Conservation (phyloP, 805 yeast genomes). For the Candida fluviatilis region DNA sequence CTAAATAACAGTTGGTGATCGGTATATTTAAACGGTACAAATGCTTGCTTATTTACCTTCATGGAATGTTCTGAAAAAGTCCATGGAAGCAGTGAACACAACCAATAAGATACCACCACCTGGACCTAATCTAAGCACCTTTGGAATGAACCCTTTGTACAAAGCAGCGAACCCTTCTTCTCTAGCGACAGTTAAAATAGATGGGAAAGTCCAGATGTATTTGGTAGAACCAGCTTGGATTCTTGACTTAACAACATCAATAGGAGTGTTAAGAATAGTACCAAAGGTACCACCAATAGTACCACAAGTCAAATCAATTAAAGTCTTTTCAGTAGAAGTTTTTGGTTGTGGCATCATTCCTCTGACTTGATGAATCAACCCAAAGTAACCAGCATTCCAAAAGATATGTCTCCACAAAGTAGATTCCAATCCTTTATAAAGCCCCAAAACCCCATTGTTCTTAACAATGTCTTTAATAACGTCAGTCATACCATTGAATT, state of each 20-base stretch:
- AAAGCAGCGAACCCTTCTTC: constrained; percentile 93
- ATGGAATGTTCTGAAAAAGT: constrained; percentile 71
- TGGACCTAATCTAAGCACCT: constrained; percentile 95
- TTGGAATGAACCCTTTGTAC: constrained; percentile 95
- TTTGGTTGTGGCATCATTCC: constrained; percentile 73
- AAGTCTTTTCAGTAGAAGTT: constrained; percentile 66
- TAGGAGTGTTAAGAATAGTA: constrained; percentile 92
- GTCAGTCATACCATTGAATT: constrained; percentile 79
- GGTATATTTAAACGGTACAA: too few species aligned
- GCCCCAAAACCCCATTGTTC: constrained; percentile 73
- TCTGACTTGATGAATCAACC: constrained; percentile 86
- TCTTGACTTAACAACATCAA: constrained; percentile 95
- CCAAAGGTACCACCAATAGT: constrained; percentile 96
- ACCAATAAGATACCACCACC: constrained; percentile 98
- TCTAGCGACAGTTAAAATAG: constrained; percentile 64
- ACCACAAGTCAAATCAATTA: constrained; percentile 88
- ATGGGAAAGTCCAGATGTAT: constrained; percentile 90
- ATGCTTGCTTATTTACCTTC: constrained; percentile 8
- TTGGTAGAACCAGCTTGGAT: constrained; percentile 88
- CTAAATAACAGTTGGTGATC: too few species aligned
- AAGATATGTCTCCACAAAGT: constrained; percentile 94
- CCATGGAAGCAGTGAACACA: constrained; percentile 94
- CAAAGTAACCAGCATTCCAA: constrained; percentile 99
- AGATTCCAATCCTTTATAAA: constrained; percentile 94
- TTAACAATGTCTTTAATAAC: constrained; percentile 70